These are phyloP conservation scores for Hydnomerulius pinastri DNA, from an alignment of 768 basidiomycete genomes.

Conservation along the genomic window DNA sequence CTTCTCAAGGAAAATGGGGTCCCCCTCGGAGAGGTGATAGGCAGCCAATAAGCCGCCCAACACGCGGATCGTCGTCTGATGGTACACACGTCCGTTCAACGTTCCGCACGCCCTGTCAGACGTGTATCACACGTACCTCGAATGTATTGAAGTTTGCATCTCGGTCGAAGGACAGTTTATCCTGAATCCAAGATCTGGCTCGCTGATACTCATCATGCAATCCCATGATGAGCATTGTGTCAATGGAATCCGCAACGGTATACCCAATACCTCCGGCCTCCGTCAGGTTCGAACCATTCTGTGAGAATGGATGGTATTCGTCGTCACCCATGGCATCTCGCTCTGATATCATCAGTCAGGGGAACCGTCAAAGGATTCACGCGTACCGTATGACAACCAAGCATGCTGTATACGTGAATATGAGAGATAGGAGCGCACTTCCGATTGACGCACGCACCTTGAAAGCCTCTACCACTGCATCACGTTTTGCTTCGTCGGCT, in stretches of 20 bases:
- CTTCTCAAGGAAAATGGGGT: slow-evolving; percentile 70
- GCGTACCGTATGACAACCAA: slow-evolving; percentile 79
- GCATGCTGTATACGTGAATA: slow-evolving; percentile 58
- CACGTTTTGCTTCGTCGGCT: slow-evolving; percentile 63
- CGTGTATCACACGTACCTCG: slow-evolving; percentile 56
- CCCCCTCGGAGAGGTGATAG: slow-evolving; percentile 71
- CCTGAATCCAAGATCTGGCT: slow-evolving; percentile 75
- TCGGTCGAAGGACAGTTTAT: slow-evolving; percentile 70
- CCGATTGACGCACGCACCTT: slow-evolving; percentile 47
- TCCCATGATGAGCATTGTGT: slow-evolving; percentile 86
- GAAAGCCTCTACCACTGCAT: slow-evolving; percentile 79
- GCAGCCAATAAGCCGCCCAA: slow-evolving; percentile 89
- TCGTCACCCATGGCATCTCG: slow-evolving; percentile 89
- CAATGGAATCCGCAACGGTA: slow-evolving; percentile 85
- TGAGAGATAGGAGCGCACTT: slow-evolving; percentile 4
- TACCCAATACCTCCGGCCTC: slow-evolving; percentile 83
- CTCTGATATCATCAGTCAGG: slow-evolving; percentile 48
- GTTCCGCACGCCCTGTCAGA: neutral
- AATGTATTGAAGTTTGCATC: slow-evolving; percentile 86
- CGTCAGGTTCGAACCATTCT: slow-evolving; percentile 76
- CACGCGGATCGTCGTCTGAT: slow-evolving; percentile 87
- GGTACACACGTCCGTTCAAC: slow-evolving; percentile 8
- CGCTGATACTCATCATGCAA: slow-evolving; percentile 76
- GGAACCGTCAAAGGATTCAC: slow-evolving; percentile 15
- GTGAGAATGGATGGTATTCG: slow-evolving; percentile 86